A percentile compares a stretch with the other conserved stretches of the same genome.
phyloP scores from a whole-genome alignment of 768 basidiomycete species.

The Pholiota conissans region DNA sequence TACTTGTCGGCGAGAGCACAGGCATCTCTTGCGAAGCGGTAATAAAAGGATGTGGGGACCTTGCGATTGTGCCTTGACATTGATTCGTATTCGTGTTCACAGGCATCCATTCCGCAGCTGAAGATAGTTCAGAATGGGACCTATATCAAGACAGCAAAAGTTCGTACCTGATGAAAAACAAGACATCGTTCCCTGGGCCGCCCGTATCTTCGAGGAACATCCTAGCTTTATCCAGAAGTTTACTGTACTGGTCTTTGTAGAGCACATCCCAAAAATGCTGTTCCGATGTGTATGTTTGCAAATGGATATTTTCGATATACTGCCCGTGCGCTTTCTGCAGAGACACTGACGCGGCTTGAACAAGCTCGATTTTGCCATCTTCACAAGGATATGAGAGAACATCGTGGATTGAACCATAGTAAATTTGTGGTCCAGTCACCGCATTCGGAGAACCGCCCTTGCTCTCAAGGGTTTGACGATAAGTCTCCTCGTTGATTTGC shows the following conservation, averaged over 20 bases:
- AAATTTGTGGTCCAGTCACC: slow-evolving; percentile 60
- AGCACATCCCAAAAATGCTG: slow-evolving; percentile 74
- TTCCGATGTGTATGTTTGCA: slow-evolving; percentile 70
- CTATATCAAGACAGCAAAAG: background rate
- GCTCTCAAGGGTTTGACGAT: slow-evolving; percentile 63
- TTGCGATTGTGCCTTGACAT: slow-evolving; percentile 95
- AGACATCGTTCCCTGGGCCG: slow-evolving; percentile 62
- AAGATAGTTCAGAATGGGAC: background rate
- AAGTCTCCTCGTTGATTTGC: slow-evolving; percentile 89
- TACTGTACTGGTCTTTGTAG: slow-evolving; percentile 65
- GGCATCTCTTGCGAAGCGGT: slow-evolving; percentile 77
- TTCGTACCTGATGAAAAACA: slow-evolving; percentile 84
- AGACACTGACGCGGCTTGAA: slow-evolving; percentile 86
- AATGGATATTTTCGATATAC: slow-evolving; percentile 83
- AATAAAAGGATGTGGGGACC: slow-evolving; percentile 84
- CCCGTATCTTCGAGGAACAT: slow-evolving; percentile 72
- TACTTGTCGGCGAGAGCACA: slow-evolving; percentile 62
- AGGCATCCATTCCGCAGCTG: slow-evolving; percentile 96
- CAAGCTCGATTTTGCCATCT: slow-evolving; percentile 77
- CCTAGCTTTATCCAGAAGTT: slow-evolving; percentile 64
- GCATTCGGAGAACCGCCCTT: slow-evolving; percentile 36
- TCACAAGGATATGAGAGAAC: slow-evolving; percentile 92
- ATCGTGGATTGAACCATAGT: slow-evolving; percentile 94
- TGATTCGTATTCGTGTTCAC: slow-evolving; percentile 83
- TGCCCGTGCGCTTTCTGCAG: slow-evolving; percentile 84